These are phyloP conservation scores for Candida tropicalis DNA, from an alignment of 1,139 yeast species.

Conservation along the genomic window DNA sequence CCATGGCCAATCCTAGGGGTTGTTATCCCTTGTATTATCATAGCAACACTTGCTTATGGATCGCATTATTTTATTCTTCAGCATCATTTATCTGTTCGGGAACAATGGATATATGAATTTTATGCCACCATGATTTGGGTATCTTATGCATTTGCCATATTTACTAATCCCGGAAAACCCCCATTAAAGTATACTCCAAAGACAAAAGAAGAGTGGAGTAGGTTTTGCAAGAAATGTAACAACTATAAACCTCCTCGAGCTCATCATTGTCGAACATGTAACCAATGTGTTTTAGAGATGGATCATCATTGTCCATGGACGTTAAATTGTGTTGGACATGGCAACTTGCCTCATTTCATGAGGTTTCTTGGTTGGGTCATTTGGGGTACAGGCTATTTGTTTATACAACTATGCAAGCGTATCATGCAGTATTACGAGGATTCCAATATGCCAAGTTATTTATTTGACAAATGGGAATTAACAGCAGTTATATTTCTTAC, in stretches of 20 bases:
- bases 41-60: constrained; percentile 64
- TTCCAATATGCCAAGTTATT: constrained; percentile 60
- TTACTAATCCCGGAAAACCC: constrained; percentile 68
- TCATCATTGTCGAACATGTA: constrained; percentile 83
- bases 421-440: constrained; percentile 51
- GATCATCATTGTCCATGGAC: constrained; percentile 99
- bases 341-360: constrained; percentile 79
- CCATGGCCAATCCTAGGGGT: constrained; percentile 48
- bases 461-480: constrained; percentile 56
- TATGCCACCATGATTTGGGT: constrained; percentile 67
- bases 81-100: constrained; percentile 37
- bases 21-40: constrained; percentile 62
- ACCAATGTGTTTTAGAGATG: constrained; percentile 72
- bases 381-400: constrained; percentile 53
- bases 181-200: constrained; percentile 28
- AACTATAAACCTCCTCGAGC: constrained; percentile 94
- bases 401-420: constrained; percentile 45
- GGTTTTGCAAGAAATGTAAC: constrained; percentile 63
- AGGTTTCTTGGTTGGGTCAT: constrained; percentile 76
- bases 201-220: constrained; percentile 35
- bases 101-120: constrained; percentile 53
- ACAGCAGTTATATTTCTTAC: constrained; percentile 56
- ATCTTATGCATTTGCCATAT: constrained; percentile 60
- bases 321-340: constrained; percentile 81
- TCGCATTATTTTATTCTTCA: constrained; percentile 61